A percentile compares a stretch with the other conserved stretches of the same genome.
Evolutionary conservation across 2,329 filamentous ascomycete species (phyloP).

Genomic region (Colletotrichum sojae): DNA sequence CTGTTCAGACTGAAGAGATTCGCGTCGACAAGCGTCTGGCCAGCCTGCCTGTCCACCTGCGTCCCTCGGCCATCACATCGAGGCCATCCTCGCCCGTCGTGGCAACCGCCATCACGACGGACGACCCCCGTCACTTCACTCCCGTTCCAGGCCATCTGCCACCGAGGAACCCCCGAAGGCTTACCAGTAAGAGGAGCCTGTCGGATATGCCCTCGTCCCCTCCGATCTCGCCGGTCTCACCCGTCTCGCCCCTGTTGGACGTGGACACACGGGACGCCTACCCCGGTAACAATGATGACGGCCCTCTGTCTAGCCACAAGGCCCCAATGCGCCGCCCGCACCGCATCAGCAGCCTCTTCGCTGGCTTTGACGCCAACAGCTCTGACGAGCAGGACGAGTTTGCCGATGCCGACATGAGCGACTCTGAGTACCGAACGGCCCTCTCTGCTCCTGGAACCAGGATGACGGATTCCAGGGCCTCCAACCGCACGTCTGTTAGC

Average conservation of each 20-base stretch:
- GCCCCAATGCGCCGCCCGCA: conserved; percentile 77
- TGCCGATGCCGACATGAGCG: conserved; percentile 72
- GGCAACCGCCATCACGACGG: conserved; percentile 48
- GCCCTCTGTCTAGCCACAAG: conserved; percentile 74
- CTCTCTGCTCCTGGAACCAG: conserved; percentile 74
- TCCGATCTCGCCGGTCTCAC: conserved; percentile 46
- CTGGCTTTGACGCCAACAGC: conserved; percentile 82
- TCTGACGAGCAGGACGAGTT: conserved; percentile 78
- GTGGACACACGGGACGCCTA: conserved; percentile 74
- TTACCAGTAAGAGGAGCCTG: conserved; percentile 62
- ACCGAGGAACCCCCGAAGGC: conserved; percentile 72
- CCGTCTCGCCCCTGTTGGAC: conserved; percentile 31
- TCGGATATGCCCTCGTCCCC: conserved; percentile 67
- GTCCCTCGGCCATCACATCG: conserved; percentile 81
- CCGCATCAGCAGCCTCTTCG: conserved; percentile 87
- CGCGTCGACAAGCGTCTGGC: conserved; percentile 83
- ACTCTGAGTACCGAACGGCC: conserved; percentile 77
- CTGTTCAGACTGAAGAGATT: conserved; percentile 91
- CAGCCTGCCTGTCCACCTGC: conserved; percentile 81
- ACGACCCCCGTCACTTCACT: conserved; percentile 61
- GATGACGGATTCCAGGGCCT: conserved; percentile 52
- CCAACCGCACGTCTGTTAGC: conserved; percentile 59
- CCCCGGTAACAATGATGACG: conserved; percentile 85
- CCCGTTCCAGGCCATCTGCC: conserved; percentile 68
- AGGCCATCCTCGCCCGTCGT: conserved; percentile 69